phyloP scores from a whole-genome alignment of 2,329 filamentous ascomycete species.

The Botryotinia convoluta region DNA sequence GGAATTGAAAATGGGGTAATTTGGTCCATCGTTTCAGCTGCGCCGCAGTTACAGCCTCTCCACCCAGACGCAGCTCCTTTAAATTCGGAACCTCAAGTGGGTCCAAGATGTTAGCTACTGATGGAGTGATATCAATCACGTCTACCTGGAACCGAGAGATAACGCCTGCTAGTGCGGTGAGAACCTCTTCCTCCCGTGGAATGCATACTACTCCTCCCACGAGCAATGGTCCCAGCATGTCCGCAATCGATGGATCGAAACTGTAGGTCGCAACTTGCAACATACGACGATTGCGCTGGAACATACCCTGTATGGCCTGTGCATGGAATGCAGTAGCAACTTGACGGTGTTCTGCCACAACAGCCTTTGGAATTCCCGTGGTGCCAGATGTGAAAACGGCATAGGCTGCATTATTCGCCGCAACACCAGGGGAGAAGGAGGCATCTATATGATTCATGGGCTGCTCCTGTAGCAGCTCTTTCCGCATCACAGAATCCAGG shows the following conservation, averaged over 20 bases:
- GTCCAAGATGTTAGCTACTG: neutral
- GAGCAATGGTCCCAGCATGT: constrained; percentile 26
- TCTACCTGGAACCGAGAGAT: neutral
- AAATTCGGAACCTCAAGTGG: neutral
- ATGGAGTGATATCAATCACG: neutral
- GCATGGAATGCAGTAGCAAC: constrained; percentile 12
- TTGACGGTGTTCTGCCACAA: neutral
- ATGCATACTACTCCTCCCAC: constrained; percentile 28
- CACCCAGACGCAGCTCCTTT: neutral
- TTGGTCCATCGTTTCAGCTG: neutral
- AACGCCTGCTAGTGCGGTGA: neutral
- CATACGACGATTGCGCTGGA: constrained; percentile 17
- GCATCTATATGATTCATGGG: neutral
- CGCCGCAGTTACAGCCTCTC: neutral
- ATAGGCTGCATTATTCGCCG: neutral
- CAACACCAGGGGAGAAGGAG: neutral
- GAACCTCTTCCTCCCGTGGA: constrained; percentile 24
- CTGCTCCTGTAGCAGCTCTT: neutral
- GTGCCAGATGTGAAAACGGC: neutral
- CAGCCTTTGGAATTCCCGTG: constrained; percentile 22
- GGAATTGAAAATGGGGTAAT: constrained; percentile 22
- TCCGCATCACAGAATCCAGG: neutral
- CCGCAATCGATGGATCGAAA: constrained; percentile 26
- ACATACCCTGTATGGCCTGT: constrained; percentile 3
- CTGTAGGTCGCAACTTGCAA: constrained; percentile 25